Percentiles rank a stretch among this genome's conserved stretches.
Conservation (phyloP, 163 green algal genomes). For the Scenedesmus sp. region DNA sequence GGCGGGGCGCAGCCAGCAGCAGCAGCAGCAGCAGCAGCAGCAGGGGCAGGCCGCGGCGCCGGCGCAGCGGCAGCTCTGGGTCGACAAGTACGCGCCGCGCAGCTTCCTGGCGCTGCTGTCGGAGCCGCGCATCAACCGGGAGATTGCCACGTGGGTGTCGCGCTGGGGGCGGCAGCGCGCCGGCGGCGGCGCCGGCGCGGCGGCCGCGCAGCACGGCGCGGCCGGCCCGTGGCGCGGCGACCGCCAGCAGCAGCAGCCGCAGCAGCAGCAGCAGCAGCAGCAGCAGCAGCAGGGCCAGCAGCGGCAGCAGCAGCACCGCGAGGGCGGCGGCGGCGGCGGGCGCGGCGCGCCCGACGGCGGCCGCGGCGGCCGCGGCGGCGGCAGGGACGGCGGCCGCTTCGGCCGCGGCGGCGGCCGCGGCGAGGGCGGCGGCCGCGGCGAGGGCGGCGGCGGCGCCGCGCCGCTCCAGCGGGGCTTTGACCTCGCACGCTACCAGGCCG, state of each 20-base stretch:
- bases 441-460: background rate
- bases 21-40: slow-evolving; percentile 21
- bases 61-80: slow-evolving; percentile 71
- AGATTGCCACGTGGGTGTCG: slow-evolving; percentile 80
- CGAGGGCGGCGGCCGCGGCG: background rate
- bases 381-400: background rate
- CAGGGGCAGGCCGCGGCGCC: background rate
- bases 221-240: too few species aligned
- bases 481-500: slow-evolving; percentile 24
- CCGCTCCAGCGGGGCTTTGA: slow-evolving; percentile 24
- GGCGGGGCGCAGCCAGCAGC: background rate
- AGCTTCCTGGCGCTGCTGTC: slow-evolving; percentile 88
- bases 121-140: slow-evolving; percentile 87
- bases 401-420: slow-evolving; percentile 1
- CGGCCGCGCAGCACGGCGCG: background rate
- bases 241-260: slow-evolving; percentile 7
- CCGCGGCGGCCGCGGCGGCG: background rate
- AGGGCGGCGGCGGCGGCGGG: background rate
- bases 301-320: background rate
- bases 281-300: slow-evolving; percentile 24
- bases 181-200: background rate
- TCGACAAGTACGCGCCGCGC: slow-evolving; percentile 84
- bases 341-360: background rate
- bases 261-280: slow-evolving; percentile 23
- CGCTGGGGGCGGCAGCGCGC: slow-evolving; percentile 51